Evolutionary conservation across 2,329 filamentous ascomycete genomes (phyloP), one percentile per base, ranked within the genome.

Genomic region (Fusarium nygamai): DNA sequence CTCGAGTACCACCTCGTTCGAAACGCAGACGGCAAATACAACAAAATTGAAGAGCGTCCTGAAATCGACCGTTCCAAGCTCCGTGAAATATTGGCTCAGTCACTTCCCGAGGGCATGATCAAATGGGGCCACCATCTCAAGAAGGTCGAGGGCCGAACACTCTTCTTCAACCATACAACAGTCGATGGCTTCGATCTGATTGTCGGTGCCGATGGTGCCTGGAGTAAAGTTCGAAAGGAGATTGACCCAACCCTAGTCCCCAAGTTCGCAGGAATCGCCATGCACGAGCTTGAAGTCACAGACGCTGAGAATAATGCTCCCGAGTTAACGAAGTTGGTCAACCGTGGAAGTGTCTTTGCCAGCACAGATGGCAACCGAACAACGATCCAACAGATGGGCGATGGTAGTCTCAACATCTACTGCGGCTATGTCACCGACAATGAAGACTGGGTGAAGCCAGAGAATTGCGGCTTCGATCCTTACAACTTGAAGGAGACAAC

Each of bases 11-110:
- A 81, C 17, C 76, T 84, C 10, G 78, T 80, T 13, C 79, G 80
- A 11, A 71, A 71, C 9, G 76, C 75, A 3, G 70, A 64, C 4
- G 67, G 67, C 19, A 76, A 70, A 29, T 63, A 72, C 17, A 64
- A 73, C 27, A 72, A 72, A 19, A 53, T 83, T 27, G 78, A 78
- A 50, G 82, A 84, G 64, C 82, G 85, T 12, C 87, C 87, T 1
- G 88, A 90, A 76, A 90, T 90, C 68, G 88, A 90, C 77, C 85
- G 88, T 24, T 72, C 80, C 11, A 78, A 81, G 29, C 81, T 89
- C 22, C 81, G 85, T 12, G 75, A 83, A 50, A 80, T 89, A 8
- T 80, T 89, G 14, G 78, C 84, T 24, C 80, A 85, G 31, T 85
- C 85, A 6, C 81, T 88, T 16, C 83, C 88, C 0, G 77, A 81